Evolutionary conservation across 352 stramenopile species (phyloP).

Genomic region (Phytophthora parvispora): DNA sequence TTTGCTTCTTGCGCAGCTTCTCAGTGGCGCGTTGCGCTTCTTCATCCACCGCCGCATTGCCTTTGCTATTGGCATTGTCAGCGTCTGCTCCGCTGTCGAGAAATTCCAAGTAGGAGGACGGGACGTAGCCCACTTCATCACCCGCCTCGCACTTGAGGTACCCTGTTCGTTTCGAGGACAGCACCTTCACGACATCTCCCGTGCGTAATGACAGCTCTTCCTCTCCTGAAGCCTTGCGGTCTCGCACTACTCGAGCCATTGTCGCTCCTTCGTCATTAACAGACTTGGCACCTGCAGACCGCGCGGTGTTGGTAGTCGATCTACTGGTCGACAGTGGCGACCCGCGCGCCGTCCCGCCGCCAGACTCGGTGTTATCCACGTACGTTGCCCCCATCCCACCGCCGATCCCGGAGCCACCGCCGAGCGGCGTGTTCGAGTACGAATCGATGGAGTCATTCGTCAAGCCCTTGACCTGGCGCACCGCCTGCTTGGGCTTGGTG

Average conservation of each 20-base stretch:
- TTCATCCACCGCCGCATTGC: slow-evolving; percentile 6
- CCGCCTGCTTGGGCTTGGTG: slow-evolving; percentile 85
- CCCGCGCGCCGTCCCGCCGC: slow-evolving; percentile 22
- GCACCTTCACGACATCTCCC: slow-evolving; percentile 77
- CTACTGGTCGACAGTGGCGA: slow-evolving; percentile 33
- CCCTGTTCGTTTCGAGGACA: slow-evolving; percentile 82
- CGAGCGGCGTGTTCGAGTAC: slow-evolving; percentile 76
- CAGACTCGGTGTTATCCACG: slow-evolving; percentile 64
- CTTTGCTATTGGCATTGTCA: slow-evolving; percentile 16
- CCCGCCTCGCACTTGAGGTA: slow-evolving; percentile 87
- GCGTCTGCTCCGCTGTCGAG: slow-evolving; percentile 46
- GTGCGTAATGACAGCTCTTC: slow-evolving; percentile 75
- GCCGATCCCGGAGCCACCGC: slow-evolving; percentile 16
- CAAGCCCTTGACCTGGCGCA: slow-evolving; percentile 83
- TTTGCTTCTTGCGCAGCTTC: slow-evolving; percentile 72
- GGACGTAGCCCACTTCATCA: slow-evolving; percentile 80
- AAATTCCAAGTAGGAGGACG: slow-evolving; percentile 89
- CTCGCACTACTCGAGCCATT: slow-evolving; percentile 70
- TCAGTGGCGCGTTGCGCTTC: slow-evolving; percentile 50
- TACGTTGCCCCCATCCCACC: slow-evolving; percentile 42
- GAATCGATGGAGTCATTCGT: slow-evolving; percentile 90
- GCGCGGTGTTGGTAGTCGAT: slow-evolving; percentile 23
- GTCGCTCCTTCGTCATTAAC: slow-evolving; percentile 27
- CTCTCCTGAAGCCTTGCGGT: slow-evolving; percentile 81
- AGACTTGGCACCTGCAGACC: slow-evolving; percentile 24